Conservation (phyloP, 2,329 filamentous ascomycete genomes). For the Sporothrix inflata region DNA sequence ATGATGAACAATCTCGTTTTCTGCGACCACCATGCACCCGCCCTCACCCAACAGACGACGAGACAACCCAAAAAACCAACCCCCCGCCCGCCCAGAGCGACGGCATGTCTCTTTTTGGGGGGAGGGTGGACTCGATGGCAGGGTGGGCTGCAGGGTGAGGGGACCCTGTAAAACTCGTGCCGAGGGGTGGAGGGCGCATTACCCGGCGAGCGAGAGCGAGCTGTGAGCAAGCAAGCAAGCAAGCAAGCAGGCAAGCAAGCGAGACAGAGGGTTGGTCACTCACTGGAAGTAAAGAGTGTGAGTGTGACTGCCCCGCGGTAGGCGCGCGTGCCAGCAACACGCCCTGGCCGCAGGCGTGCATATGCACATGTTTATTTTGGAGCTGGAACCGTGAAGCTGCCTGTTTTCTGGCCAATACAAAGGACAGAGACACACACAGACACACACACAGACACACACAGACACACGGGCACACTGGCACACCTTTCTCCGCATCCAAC, state of each 20-base stretch:
- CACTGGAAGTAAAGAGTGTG: no score
- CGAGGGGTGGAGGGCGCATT: neutral
- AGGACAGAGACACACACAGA: no score
- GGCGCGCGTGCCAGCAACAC: neutral
- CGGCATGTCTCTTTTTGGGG: neutral
- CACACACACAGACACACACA: no score
- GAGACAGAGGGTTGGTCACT: no score
- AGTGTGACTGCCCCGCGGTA: conserved; percentile 21
- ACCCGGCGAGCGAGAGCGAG: neutral
- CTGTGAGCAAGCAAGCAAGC: neutral
- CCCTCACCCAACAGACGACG: no score
- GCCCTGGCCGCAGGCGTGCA: neutral
- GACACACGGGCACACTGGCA: no score
- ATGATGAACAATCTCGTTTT: conserved; percentile 16
- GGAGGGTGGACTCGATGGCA: neutral
- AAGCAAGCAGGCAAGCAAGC: neutral
- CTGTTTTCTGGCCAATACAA: no score
- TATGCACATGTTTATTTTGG: conserved; percentile 18
- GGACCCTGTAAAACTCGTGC: conserved; percentile 8
- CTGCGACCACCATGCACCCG: neutral
- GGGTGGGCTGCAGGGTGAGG: neutral
- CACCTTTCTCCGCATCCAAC: conserved; percentile 12
- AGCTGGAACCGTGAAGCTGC: no score
- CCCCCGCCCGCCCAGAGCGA: neutral
- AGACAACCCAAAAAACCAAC: neutral